Evolutionary conservation across 345 rosid species (phyloP), one percentile per base, ranked within the genome.

Genomic region (Eutrema heterophyllum): DNA sequence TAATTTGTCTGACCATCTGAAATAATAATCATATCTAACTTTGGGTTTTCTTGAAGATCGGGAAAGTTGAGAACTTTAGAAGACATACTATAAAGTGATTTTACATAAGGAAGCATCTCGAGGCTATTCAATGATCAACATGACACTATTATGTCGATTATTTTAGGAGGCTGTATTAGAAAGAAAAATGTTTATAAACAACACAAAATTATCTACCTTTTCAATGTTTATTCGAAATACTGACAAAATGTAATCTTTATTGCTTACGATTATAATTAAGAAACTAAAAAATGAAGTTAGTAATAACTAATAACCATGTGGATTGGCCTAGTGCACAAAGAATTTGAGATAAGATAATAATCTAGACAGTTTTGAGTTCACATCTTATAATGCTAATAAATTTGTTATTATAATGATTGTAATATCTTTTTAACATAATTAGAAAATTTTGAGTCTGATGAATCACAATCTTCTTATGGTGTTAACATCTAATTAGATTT

Each of bases 11-110:
- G 75, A 76, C 65, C 58, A 62, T 75, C 46, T 52, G 15, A n/a
- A 67, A 60, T 68, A 61, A 62, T 69, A 74, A 69, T 76, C 70
- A 76, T 54, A 64, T 57, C 64, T 48, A 39, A 64, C 39, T 61
- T 71, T 35, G 61, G 41, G 72, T 77, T 71, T 77, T 76, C 80
- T 77, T 77, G 76, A 64, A 77, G 76, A 77, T 70, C 48, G 80
- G 71, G 76, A 70, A 77, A 77, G 80, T 55, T 64, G 76, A 48
- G 21, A 33, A 36, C 46, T 70, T 70, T 57, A 15, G 18, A 54
- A 58, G 62, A 70, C 71, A n/a, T n/a, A 70, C 66, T 63, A 38
- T 55, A 70, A 69, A 70, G 79, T 68, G 5, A 12, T 43, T 75
- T 63, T 55, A 52, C 58, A 43, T 61, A 41, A 62, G 56, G 39